Percentiles rank a stretch among this genome's conserved stretches.
Conservation (phyloP, 805 yeast species). For the Nakazawaea wyomingensis region DNA sequence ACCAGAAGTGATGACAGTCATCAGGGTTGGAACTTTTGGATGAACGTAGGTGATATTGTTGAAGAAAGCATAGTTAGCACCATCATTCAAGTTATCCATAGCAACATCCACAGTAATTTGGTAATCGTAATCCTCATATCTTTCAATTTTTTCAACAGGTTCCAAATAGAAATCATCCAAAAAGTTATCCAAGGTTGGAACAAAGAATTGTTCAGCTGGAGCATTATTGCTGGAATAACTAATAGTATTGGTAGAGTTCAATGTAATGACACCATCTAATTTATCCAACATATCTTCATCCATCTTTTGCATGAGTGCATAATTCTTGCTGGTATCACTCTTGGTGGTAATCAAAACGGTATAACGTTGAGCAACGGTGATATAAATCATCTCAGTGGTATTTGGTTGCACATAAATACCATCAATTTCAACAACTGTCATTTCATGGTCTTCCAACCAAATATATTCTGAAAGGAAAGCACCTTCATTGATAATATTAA, state of each 20-base stretch:
- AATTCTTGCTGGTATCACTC: slow-evolving; percentile 55
- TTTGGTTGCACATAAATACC: slow-evolving; percentile 81
- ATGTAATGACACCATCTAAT: slow-evolving; percentile 55
- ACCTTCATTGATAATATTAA: slow-evolving; percentile 81
- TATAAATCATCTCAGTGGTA: slow-evolving; percentile 64
- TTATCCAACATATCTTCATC: slow-evolving; percentile 82
- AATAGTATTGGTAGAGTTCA: slow-evolving; percentile 74
- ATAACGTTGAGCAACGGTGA: slow-evolving; percentile 91
- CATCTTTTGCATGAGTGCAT: slow-evolving; percentile 74
- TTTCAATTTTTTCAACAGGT: slow-evolving; percentile 54
- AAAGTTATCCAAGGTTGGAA: slow-evolving; percentile 45
- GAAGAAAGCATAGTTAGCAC: slow-evolving; percentile 95
- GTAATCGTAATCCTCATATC: slow-evolving; percentile 63
- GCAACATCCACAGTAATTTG: slow-evolving; percentile 63
- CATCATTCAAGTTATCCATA: slow-evolving; percentile 83
- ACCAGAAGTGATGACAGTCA: slow-evolving; percentile 73
- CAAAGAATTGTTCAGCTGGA: slow-evolving; percentile 32
- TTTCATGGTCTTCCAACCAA: slow-evolving; percentile 81
- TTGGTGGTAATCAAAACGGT: slow-evolving; percentile 74
- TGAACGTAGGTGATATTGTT: slow-evolving; percentile 73
- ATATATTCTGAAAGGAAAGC: slow-evolving; percentile 89
- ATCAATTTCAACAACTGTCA: slow-evolving; percentile 87
- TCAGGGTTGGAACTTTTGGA: slow-evolving; percentile 83
- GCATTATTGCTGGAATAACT: slow-evolving; percentile 43
- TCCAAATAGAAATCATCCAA: slow-evolving; percentile 75